Base-by-base conservation (phyloP, 225 moss, liverwort and hornwort species). In the Bryum argenteum region DNA sequence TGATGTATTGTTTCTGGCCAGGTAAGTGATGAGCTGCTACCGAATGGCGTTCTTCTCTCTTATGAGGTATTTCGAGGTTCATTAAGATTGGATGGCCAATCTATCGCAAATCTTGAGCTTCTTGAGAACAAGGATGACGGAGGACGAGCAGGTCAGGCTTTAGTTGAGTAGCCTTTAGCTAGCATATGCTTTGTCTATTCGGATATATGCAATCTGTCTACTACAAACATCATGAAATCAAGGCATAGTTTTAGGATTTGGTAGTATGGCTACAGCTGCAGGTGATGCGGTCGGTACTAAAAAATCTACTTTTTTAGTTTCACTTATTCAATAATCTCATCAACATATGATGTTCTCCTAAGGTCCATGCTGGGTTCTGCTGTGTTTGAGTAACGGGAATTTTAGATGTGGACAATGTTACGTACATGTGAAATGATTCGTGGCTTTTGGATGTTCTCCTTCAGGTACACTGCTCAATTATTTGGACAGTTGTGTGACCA, bases 41-140 rank as follows among this genome's bases (percentile, higher is more conserved):
- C 90, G 68, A 89, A 92, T 72, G 95, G 95, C 58, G 78, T 91
- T 61, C 80, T 95, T 69, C 87, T 85, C 66, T 60, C 92, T 1
- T 95, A 95, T 50, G 95, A 95, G 86, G 87, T 95, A 55, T 95
- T 85, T 73, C 89, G 86, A 63, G 95, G 95, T 51, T 92, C 92
- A 52, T 86, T 95, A 57, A 84, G 91, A 39, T 83, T 95, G 58
- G 95, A 95, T 80, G 92, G 95, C 10, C 92, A 91, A 80, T 92
- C 95, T 43, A 83, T 95, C 64, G 80, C 82, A 65, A 95, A 95
- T 56, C 81, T 95, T 71, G 95, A 95, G 79, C 89, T 95, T 75
- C 89, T 95, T 0, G 91, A 95, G 78, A 95, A 95, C 68, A 89
- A 83, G 75, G 72, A 82, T 56, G 79, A 79, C 77, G 92, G 89